phyloP scores from a whole-genome alignment of 306 rosid species.

The Trifolium dubium region DNA sequence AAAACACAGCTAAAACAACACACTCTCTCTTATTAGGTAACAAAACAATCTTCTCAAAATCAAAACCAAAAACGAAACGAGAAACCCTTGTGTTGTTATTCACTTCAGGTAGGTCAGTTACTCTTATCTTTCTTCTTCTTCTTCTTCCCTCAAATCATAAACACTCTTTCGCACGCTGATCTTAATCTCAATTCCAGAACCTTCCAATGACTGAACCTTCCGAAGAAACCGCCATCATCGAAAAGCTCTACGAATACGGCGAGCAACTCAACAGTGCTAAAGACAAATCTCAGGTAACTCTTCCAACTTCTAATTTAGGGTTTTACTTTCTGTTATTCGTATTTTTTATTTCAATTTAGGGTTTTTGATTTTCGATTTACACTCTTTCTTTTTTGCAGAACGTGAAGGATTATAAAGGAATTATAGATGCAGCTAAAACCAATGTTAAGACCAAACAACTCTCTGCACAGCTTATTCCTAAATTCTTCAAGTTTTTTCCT shows the following conservation, averaged over 20 bases:
- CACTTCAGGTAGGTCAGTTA: not conserved
- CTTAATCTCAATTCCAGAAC: constrained; percentile 38
- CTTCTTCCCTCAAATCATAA: not conserved
- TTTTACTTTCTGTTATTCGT: constrained; percentile 14
- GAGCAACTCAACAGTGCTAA: constrained; percentile 87
- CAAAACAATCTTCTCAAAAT: not conserved
- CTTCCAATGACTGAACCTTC: constrained; percentile 69
- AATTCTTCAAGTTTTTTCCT: constrained; percentile 91
- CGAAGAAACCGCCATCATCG: constrained; percentile 74
- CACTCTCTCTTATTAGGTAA: not conserved
- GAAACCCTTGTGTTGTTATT: not conserved
- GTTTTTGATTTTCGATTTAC: constrained; percentile 37
- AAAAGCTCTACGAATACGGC: constrained; percentile 90
- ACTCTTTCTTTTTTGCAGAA: constrained; percentile 48
- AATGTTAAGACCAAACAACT: constrained; percentile 93
- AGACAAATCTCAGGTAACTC: constrained; percentile 86
- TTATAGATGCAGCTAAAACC: constrained; percentile 81
- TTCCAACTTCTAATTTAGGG: constrained; percentile 30
- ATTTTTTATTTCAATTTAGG: constrained; percentile 20
- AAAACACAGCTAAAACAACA: too few species aligned
- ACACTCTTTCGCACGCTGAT: constrained; percentile 20
- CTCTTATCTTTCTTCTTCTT: not conserved
- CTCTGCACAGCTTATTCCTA: constrained; percentile 95
- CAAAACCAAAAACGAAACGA: not conserved
- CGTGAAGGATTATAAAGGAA: constrained; percentile 79